phyloP scores from a whole-genome alignment of 495 filamentous ascomycete species.

The Aspergillus nanangensis region DNA sequence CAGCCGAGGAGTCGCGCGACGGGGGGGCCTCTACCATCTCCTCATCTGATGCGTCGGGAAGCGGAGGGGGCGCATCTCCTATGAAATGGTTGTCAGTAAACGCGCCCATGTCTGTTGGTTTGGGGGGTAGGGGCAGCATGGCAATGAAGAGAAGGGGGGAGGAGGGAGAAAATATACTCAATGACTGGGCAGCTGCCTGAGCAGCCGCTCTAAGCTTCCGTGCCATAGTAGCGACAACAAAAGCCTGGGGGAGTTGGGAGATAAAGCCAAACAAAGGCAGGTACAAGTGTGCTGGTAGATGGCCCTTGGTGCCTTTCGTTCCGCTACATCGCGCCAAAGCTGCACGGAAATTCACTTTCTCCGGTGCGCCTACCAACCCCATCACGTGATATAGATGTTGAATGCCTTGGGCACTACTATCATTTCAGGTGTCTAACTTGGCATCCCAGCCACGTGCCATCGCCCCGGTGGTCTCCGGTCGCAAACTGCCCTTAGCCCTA shows the following conservation, averaged over 20 bases:
- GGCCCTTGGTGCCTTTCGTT: constrained; percentile 7
- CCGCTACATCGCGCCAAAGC: constrained; percentile 11
- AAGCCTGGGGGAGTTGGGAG: constrained; percentile 5
- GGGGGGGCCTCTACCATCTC: constrained; percentile 41
- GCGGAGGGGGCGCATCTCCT: constrained; percentile 43
- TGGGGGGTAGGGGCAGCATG: not conserved
- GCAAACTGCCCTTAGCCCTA: constrained; percentile 1
- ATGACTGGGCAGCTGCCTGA: constrained; percentile 45
- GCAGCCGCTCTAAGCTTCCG: constrained; percentile 45
- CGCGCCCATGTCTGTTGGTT: too few species aligned
- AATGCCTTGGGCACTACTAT: too few species aligned
- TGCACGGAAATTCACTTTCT: constrained; percentile 6
- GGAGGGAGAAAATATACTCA: constrained; percentile 28
- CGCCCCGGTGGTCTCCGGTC: not conserved
- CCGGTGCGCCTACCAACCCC: not conserved
- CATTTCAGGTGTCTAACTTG: too few species aligned
- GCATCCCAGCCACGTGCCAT: not conserved
- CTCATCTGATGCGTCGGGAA: constrained; percentile 44
- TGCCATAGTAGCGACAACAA: constrained; percentile 32
- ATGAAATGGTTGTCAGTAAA: constrained; percentile 4
- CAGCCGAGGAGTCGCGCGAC: constrained; percentile 34
- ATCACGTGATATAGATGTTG: not conserved
- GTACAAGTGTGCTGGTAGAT: not conserved
- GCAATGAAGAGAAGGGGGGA: not conserved
- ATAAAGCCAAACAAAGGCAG: constrained; percentile 12